Evolutionary conservation across 192 early-diverging fungal species (phyloP), one percentile per base, ranked within the genome.

Genomic region (Lobosporangium transversale): DNA sequence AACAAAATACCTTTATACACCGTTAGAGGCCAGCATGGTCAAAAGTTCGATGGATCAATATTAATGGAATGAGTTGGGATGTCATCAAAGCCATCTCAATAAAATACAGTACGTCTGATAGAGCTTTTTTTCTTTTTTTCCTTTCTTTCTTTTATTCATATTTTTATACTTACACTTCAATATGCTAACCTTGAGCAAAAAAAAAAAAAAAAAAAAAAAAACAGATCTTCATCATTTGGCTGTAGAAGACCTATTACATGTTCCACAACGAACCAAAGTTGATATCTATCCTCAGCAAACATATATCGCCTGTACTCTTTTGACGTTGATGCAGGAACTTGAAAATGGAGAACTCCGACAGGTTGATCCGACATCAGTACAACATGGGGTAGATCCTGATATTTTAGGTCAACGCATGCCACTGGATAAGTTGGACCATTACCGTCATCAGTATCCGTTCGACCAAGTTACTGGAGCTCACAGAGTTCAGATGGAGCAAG

Each of bases 41-140:
- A 3, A 74, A 50, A 21, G 82, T 81, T 20, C 81, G 85, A 15
- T 87, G 86, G 86, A 86, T 87, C 53, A 84, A 87, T 36, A 70
- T 86, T 27, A 67, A 83, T 26, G 83, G 82, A 21, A 63, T 87
- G 43, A 79, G 66, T 27, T 83, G 79, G 70, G 81, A 82, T 52
- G 74, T 83, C 20, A 79, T 83, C 53, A 83, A 78, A 26, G 47
- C 43, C 3, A 62, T 84, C 17, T 48, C 81, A 8, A 47, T 76
- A 3, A 61, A 63, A 48, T 83, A 81, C 42, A 69, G 80, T 84
- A 57, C 35, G 59, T 53, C 18, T 9, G 23, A 15, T 17, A 40
- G 23, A 18, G 2, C 12, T 29, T 26, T 20, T 43, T 26, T n/a
- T n/a, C n/a, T n/a, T n/a, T n/a, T n/a, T n/a, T n/a, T n/a, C n/a